Base-by-base conservation (phyloP, 2,329 filamentous ascomycete species). In the Akanthomyces uredinophilus region DNA sequence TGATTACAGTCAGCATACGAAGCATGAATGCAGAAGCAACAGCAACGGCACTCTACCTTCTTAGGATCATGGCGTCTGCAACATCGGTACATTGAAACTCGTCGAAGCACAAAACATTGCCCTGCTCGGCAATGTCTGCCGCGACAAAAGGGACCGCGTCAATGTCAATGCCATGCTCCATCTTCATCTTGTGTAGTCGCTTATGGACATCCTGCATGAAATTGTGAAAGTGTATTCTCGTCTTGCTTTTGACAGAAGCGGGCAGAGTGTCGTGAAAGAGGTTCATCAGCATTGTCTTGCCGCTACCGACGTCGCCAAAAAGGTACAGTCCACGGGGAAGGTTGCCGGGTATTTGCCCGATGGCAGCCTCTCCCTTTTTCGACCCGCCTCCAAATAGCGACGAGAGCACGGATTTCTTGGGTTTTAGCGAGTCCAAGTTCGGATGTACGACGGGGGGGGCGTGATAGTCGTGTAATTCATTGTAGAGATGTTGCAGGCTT, bases 221-320 rank as follows among this genome's bases (percentile, higher is more conserved):
- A 74, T 96, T 96, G 80, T 98, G 92, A 77, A 99, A 99, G 79
- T 99, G 95, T 70, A 99, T 97, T 53, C 95, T 84, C 52, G 89
- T 96, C 79, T 96, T 97, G 37, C 87, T 86, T 62, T 81, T 83
- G 66, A 98, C 92, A 64, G 89, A 88, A 18, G 79, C 74, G 0
- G 95, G 95, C 24, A 98, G 79, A 0, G 94, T 97, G 66, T 98
- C 93, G 78, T 93, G 96, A 75, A 98, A 97, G 55, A 99, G 81
- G 73, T 99, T 94, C 95, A 99, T 99, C 72, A 99, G 81, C 95
- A 99, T 99, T 2, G 95, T 99, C 82, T 99, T 99, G 65, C 95
- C 95, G 70, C 92, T 96, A 46, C 95, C 95, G 2, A 99, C 95
- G 73, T 99, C 95, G 63, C 95, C 95, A 70, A 91, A 97, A 74